Percentiles rank a stretch among this genome's conserved stretches.
Conservation (phyloP, 108 stramenopile genomes). For the Cyclotella sp. region DNA sequence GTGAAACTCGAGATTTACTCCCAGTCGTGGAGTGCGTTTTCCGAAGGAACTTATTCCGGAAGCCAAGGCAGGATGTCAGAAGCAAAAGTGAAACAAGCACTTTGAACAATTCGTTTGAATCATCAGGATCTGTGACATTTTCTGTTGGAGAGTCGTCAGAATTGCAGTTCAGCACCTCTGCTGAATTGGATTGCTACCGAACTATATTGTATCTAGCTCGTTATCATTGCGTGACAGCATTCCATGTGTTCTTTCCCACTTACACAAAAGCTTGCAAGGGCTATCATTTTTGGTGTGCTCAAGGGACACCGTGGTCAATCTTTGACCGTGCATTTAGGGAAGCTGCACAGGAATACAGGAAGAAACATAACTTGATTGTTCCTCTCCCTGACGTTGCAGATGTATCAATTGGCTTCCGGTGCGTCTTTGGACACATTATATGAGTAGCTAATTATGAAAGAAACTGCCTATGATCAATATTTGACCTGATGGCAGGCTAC, state of each 20-base stretch:
- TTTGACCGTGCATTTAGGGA: slow-evolving; percentile 87
- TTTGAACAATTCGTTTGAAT: slow-evolving; percentile 46
- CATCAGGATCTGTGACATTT: slow-evolving; percentile 17
- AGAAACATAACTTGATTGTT: slow-evolving; percentile 38
- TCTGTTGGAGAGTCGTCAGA: slow-evolving; percentile 22
- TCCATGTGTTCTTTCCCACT: slow-evolving; percentile 65
- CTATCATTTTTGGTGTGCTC: slow-evolving; percentile 88
- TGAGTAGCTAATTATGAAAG: slow-evolving; percentile 19
- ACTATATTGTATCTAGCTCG: slow-evolving; percentile 81
- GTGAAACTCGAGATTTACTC: slow-evolving; percentile 81
- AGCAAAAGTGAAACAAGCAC: neutral
- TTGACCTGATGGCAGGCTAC: no score
- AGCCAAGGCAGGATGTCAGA: slow-evolving; percentile 14
- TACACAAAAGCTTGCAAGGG: slow-evolving; percentile 78
- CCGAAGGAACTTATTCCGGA: slow-evolving; percentile 57
- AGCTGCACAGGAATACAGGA: slow-evolving; percentile 60
- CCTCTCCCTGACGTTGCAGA: slow-evolving; percentile 75
- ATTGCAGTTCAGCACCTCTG: slow-evolving; percentile 3
- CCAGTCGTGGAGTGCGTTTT: slow-evolving; percentile 77
- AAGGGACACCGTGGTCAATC: slow-evolving; percentile 73
- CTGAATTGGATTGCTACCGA: slow-evolving; percentile 78
- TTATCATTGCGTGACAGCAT: slow-evolving; percentile 85
- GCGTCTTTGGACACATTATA: slow-evolving; percentile 85
- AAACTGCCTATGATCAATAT: no score
- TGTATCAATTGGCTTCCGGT: slow-evolving; percentile 83